Evolutionary conservation across 116 monocot genomes (phyloP).

Genomic region (Thalassia testudinum): DNA sequence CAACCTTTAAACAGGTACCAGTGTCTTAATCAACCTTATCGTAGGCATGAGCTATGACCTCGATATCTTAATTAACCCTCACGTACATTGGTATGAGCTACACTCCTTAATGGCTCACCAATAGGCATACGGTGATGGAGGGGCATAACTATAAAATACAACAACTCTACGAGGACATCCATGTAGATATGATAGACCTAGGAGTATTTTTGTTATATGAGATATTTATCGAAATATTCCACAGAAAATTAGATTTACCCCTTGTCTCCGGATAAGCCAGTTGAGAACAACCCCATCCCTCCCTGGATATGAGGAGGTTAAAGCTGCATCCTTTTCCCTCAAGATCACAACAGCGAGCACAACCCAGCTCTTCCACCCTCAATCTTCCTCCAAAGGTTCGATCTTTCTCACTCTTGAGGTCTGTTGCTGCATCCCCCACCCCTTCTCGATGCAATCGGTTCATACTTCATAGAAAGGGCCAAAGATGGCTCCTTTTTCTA

Average conservation of each 20-base stretch:
- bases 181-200: too few relatives aligned
- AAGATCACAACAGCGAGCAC: neutral
- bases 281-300: neutral
- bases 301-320: neutral
- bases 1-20: too few relatives aligned
- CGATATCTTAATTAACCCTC: too few relatives aligned
- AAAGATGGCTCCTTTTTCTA: slow-evolving; percentile 15
- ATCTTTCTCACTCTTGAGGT: neutral
- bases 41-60: too few relatives aligned
- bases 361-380: neutral
- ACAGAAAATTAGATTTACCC: neutral
- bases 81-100: too few relatives aligned
- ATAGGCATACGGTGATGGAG: too few relatives aligned
- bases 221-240: too few relatives aligned
- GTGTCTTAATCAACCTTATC: too few relatives aligned
- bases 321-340: neutral
- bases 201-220: too few relatives aligned
- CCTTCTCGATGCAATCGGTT: neutral
- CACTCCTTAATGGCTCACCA: too few relatives aligned
- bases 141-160: too few relatives aligned
- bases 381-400: neutral
- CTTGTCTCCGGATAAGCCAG: neutral
- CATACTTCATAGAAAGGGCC: neutral
- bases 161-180: too few relatives aligned
- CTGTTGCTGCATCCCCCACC: neutral